These are phyloP conservation scores for Lentinula novae-zelandiae DNA, from an alignment of 1,284 basidiomycete genomes.

Conservation along the genomic window DNA sequence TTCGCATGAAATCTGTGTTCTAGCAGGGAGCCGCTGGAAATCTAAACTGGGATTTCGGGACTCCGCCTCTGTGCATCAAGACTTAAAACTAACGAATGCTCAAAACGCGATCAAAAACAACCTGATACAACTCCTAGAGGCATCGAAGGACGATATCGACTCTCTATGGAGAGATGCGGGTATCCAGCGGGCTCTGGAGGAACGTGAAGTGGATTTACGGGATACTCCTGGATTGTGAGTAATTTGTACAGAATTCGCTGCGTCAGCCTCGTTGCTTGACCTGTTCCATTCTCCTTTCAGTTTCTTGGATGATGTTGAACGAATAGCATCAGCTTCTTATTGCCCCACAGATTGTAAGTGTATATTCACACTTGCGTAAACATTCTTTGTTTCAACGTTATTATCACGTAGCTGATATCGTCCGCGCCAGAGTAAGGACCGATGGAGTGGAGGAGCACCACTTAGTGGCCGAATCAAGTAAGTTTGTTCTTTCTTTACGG, in stretches of 20 bases:
- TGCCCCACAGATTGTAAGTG: conserved; percentile 51
- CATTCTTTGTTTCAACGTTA: not conserved
- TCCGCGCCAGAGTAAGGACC: conserved; percentile 63
- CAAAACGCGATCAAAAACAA: conserved; percentile 24
- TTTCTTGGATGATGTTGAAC: conserved; percentile 61
- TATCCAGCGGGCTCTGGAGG: conserved; percentile 47
- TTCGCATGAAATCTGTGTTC: conserved; percentile 44
- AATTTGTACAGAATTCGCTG: not conserved
- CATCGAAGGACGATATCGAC: conserved; percentile 57
- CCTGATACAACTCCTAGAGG: conserved; percentile 50
- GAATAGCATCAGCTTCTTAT: conserved; percentile 53
- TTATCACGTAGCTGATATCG: conserved; percentile 45
- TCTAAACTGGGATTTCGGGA: conserved; percentile 20
- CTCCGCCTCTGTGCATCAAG: conserved; percentile 3
- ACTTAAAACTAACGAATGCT: conserved; percentile 1
- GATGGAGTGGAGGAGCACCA: conserved; percentile 67
- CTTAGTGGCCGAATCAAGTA: conserved; percentile 52
- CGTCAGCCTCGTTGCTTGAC: not conserved
- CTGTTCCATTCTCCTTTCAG: conserved; percentile 26
- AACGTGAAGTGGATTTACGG: conserved; percentile 46
- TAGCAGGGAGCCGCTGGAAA: conserved; percentile 60
- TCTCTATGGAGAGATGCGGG: conserved; percentile 56
- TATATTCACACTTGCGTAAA: not conserved
- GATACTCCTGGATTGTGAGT: conserved; percentile 65
- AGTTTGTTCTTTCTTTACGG: conserved; percentile 3